Base-by-base conservation (phyloP, 2,329 filamentous ascomycete genomes). In the Venturia effusa region DNA sequence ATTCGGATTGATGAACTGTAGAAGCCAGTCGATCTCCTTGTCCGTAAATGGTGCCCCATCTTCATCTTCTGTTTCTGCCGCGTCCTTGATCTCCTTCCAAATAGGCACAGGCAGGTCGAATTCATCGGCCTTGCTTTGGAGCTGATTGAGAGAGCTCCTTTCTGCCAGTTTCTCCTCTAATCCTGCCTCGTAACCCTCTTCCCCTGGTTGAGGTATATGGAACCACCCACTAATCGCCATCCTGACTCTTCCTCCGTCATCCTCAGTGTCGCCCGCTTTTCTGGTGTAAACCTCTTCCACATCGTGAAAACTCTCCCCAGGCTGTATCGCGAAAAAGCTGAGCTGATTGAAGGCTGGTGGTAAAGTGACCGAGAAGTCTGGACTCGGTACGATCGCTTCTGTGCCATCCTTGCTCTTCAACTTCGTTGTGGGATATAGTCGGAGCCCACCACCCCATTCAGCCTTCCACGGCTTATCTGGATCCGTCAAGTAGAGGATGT, bases 151-250 rank as follows among this genome's bases (percentile, higher is more conserved):
- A 70, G 92, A 92, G 75, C 92, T 97, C 75, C 91, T 91, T 74
- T 91, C 88, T 15, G 90, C 90, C 67, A 95, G 84, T 73, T 88
- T 89, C 78, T 95, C 91, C 74, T 97, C 93, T 63, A 94, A 82
- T 4, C 93, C 94, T 72, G 89, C 80, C 69, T 96, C 86, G 70
- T 88, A 99, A 54, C 94, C 94, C 32, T 96, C 91, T 75, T 99
- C 94, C 64, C 93, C 93, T 69, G 89, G 78, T 76, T 99, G 94
- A 0, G 94, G 94, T 67, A 99, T 97, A 76, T 99, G 94, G 75
- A 95, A 99, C 94, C 94, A 99, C 62, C 94, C 94, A 73, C 91
- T 96, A 72, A 99, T 96, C 61, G 94, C 94, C 93, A 99, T 97
- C 68, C 94, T 87, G 60, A 97, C 85, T 59, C 90, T 84, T 0